Evolutionary conservation across 371 early-diverging fungal species (phyloP), one percentile per base, ranked within the genome.

Genomic region (Polyrhizophydium stewartii): DNA sequence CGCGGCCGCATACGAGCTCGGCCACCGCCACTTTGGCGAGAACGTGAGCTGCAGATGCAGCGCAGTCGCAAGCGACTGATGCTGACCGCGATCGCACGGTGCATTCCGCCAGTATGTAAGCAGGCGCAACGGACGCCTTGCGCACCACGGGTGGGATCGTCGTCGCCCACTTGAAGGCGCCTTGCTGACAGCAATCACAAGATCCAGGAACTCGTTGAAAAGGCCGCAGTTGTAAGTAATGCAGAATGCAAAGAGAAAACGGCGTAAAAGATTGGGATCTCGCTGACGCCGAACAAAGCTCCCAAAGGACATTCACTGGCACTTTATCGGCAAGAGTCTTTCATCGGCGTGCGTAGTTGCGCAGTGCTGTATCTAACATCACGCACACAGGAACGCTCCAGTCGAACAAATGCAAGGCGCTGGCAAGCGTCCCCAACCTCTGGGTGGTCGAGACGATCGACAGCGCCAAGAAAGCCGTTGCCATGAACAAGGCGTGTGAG

Each of bases 21-120:
- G 93, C 0, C 95, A 96, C 51, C 83, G 91, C 9, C 94, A 96
- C 60, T 97, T 96, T 77, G 97, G 98, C 60, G 97, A 97, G 65
- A 96, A 94, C 81, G 94, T 93, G 82, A 66, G 76, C 66, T 19
- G 22, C 10, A 37, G 9, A 27, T 31, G 7, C 32, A 33, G 12
- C 25, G 22, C 32, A 30, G 32, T 10, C 49, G 19, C 1, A 24
- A 35, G 30, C 27, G 27, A 33, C 51, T 27, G 25, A 30, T 12
- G 22, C 13, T 22, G 21, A 27, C 25, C 47, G 9, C 41, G 9
- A 10, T n/a, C 41, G 5, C 16, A 49, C 31, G 13, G 3, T 1
- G 16, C 1, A 21, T 19, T 27, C 21, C 22, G 6, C 5, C 32
- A 64, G 64, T 63, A 63, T 63, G 63, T 63, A 63, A 49, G 63